phyloP scores from a whole-genome alignment of 164 flowering plant species.

The Macadamia tetraphylla region DNA sequence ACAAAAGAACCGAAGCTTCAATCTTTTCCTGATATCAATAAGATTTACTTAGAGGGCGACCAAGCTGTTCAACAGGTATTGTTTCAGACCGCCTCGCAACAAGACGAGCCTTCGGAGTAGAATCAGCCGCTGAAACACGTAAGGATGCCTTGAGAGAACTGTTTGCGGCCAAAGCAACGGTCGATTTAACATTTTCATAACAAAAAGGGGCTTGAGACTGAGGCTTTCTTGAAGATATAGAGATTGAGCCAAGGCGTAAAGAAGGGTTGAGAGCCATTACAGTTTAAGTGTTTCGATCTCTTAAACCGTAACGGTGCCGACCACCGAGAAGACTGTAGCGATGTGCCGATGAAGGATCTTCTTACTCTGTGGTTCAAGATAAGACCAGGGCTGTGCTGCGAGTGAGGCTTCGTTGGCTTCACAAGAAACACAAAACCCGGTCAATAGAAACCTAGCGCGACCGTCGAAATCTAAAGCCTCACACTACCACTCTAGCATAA shows the following conservation, averaged over 20 bases:
- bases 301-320: too few species aligned
- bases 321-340: too few species aligned
- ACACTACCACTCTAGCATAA: too few species aligned
- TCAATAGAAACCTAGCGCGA: not conserved
- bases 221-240: not conserved
- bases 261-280: conserved; percentile 7
- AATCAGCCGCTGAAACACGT: conserved; percentile 37
- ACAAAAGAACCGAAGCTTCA: not conserved
- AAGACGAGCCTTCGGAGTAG: conserved; percentile 60
- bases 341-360: too few species aligned
- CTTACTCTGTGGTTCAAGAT: too few species aligned
- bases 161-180: not conserved
- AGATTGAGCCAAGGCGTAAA: conserved; percentile 2
- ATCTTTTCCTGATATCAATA: not conserved
- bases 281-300: too few species aligned
- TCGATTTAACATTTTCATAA: not conserved
- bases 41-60: conserved; percentile 47
- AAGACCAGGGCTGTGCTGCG: too few species aligned
- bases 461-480: not conserved
- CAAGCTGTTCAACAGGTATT: conserved; percentile 56
- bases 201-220: not conserved
- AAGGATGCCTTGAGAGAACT: conserved; percentile 18
- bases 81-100: conserved; percentile 58
- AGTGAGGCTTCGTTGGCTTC: too few species aligned
- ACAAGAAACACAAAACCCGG: not conserved